Percentiles rank a stretch among this genome's conserved stretches.
Conservation (phyloP, 2,329 filamentous ascomycete species). For the Colletotrichum australisinense region DNA sequence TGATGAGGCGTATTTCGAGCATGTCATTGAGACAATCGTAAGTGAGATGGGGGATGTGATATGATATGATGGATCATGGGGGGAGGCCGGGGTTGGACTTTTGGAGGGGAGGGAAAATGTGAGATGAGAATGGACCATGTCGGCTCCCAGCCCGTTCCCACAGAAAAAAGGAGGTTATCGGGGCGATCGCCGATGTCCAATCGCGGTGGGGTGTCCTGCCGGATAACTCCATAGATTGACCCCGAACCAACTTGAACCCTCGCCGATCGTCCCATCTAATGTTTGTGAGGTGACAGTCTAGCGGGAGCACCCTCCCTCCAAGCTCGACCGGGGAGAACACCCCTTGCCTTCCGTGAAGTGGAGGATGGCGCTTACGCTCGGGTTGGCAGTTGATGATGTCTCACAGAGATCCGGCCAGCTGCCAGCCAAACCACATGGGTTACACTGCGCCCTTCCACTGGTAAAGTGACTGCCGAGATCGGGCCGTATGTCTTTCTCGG, state of each 20-base stretch:
- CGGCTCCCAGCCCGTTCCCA: neutral
- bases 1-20: neutral
- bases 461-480: neutral
- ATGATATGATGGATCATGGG: neutral
- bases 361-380: neutral
- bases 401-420: constrained; percentile 1
- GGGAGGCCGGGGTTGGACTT: no score
- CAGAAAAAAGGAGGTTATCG: neutral
- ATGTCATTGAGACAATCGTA: neutral
- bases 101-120: no score
- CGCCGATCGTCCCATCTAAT: neutral
- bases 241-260: neutral
- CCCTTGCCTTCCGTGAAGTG: constrained; percentile 9
- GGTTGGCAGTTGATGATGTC: constrained; percentile 1
- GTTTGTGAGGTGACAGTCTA: neutral
- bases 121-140: neutral
- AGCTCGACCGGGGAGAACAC: neutral
- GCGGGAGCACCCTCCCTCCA: neutral
- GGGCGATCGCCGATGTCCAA: neutral
- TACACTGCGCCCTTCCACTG: neutral
- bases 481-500: neutral
- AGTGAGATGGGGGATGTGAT: neutral
- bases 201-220: neutral
- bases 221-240: neutral
- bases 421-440: neutral